phyloP scores from a whole-genome alignment of 2,329 filamentous ascomycete genomes.

The Dryadomyces sulphureus region DNA sequence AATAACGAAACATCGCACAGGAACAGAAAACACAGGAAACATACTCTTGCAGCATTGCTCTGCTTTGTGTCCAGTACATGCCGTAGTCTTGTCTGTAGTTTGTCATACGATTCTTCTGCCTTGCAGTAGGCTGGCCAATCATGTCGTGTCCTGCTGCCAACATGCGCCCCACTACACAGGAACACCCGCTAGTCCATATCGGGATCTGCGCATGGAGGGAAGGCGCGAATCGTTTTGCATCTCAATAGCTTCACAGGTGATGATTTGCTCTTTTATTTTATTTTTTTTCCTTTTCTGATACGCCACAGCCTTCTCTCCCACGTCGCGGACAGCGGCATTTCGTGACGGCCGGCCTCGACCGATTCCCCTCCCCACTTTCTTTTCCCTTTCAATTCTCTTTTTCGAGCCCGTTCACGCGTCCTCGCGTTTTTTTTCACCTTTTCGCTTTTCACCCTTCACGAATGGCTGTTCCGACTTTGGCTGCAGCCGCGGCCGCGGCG shows the following conservation, averaged over 20 bases:
- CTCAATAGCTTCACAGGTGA: not conserved
- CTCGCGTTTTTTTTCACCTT: no score
- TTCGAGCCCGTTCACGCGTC: not conserved
- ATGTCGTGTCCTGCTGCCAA: not conserved
- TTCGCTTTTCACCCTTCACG: no score
- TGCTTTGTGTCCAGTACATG: not conserved
- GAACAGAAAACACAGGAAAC: no score
- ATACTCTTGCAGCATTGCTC: no score
- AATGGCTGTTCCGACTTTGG: not conserved
- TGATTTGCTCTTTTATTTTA: not conserved
- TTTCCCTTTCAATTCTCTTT: not conserved
- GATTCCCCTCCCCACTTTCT: not conserved
- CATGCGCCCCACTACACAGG: not conserved
- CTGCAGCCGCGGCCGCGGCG: constrained; percentile 43
- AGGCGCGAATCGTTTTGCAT: not conserved
- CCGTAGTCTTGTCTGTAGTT: no score
- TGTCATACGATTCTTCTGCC: not conserved
- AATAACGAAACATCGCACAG: no score
- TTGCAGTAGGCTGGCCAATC: not conserved
- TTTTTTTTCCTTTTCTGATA: not conserved
- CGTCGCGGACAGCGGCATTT: not conserved
- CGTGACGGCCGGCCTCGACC: no score
- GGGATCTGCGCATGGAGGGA: not conserved
- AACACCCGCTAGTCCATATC: not conserved
- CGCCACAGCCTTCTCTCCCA: not conserved